Conservation (phyloP, 441 rosid genomes). For the Pelargonium cotyledonis region DNA sequence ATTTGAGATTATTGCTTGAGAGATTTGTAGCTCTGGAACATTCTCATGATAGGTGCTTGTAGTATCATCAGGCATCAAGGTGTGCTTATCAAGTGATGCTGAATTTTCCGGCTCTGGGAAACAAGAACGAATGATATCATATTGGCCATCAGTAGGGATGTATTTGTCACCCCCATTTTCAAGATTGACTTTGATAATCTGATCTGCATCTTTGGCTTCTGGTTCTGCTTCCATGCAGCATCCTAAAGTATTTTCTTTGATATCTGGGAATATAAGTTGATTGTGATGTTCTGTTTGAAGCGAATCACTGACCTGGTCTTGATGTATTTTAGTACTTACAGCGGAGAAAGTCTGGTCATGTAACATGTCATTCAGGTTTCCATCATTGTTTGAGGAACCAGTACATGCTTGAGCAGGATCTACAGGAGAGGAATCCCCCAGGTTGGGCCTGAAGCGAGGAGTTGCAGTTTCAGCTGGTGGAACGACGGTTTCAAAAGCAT, state of each 20-base stretch:
- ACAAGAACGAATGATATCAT: too few relatives aligned
- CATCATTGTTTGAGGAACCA: too few relatives aligned
- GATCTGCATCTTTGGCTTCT: conserved; percentile 12
- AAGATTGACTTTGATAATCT: conserved; percentile 14
- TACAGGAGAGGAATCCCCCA: conserved; percentile 24
- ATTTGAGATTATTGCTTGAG: too few relatives aligned
- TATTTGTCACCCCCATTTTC: conserved; percentile 10
- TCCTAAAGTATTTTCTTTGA: conserved; percentile 18
- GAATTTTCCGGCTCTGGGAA: too few relatives aligned
- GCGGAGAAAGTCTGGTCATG: too few relatives aligned
- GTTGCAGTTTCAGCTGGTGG: conserved; percentile 32
- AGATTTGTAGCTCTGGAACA: neutral
- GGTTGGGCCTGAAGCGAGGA: conserved; percentile 10
- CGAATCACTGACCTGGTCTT: conserved; percentile 15
- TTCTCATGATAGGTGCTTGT: conserved; percentile 17
- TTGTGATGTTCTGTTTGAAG: conserved; percentile 11
- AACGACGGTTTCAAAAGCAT: conserved; percentile 69
- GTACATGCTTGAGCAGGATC: conserved; percentile 20
- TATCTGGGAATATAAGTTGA: conserved; percentile 11
- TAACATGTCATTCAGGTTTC: too few relatives aligned
- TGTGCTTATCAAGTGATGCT: conserved; percentile 12
- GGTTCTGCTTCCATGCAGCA: too few relatives aligned
- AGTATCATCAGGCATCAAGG: conserved; percentile 19
- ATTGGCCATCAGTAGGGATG: neutral
- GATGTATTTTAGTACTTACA: neutral